A percentile compares a stretch with the other conserved stretches of the same genome.
These are phyloP conservation scores for Cupressus sempervirens DNA, from an alignment of 75 land plant species.

Conservation along the genomic window DNA sequence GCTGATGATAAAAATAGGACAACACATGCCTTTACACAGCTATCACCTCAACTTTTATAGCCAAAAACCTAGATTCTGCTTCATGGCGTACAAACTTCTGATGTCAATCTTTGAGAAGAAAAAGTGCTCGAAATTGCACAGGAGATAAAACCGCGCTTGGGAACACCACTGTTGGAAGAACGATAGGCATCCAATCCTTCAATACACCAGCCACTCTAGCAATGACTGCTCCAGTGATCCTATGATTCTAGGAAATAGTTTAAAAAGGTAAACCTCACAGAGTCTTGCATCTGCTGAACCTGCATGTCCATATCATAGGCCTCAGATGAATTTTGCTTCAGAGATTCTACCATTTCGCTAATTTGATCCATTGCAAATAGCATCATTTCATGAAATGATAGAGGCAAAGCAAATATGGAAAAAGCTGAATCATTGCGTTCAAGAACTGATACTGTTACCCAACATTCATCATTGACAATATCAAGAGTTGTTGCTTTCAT, in stretches of 20 bases:
- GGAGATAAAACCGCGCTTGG: too few relatives aligned
- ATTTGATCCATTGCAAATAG: slow-evolving; percentile 81
- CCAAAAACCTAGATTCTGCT: too few relatives aligned
- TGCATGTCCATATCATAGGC: slow-evolving; percentile 55
- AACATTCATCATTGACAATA: slow-evolving; percentile 69
- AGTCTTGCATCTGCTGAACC: slow-evolving; percentile 73
- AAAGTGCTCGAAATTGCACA: too few relatives aligned
- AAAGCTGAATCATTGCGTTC: slow-evolving; percentile 80
- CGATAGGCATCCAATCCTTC: too few relatives aligned
- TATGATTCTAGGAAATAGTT: slow-evolving; percentile 74
- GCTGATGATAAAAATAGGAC: too few relatives aligned
- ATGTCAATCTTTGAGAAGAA: too few relatives aligned
- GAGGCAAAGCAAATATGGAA: slow-evolving; percentile 76
- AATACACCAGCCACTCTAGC: too few relatives aligned
- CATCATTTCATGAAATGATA: slow-evolving; percentile 63
- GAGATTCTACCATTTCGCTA: slow-evolving; percentile 60
- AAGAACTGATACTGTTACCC: slow-evolving; percentile 82
- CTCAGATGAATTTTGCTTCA: slow-evolving; percentile 48
- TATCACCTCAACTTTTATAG: too few relatives aligned
- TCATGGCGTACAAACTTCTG: too few relatives aligned
- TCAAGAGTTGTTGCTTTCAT: slow-evolving; percentile 59
- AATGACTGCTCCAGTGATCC: too few relatives aligned
- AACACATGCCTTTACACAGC: too few relatives aligned
- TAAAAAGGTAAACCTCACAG: slow-evolving; percentile 72
- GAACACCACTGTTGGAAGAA: too few relatives aligned